A percentile compares a stretch with the other conserved stretches of the same genome.
phyloP scores from a whole-genome alignment of 306 rosid species.

The Quercus alba region DNA sequence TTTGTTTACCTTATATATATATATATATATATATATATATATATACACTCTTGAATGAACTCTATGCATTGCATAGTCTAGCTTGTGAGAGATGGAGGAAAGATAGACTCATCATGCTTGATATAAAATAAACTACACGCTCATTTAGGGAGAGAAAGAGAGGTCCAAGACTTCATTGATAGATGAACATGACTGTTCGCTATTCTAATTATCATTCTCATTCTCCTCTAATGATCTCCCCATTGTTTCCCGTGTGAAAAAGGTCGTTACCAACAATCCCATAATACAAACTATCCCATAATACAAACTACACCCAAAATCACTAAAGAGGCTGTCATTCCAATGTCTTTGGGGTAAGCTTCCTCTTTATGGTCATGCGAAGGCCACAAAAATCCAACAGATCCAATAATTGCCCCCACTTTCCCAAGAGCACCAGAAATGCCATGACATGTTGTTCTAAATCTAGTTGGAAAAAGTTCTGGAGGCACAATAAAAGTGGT shows the following conservation, averaged over 20 bases:
- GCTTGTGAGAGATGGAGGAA: too few species aligned
- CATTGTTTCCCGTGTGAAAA: slow-evolving; percentile 61
- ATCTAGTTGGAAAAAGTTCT: slow-evolving; percentile 69
- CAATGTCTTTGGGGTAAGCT: slow-evolving; percentile 35
- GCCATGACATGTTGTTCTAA: slow-evolving; percentile 73
- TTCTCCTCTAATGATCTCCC: slow-evolving; percentile 73
- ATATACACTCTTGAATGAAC: too few species aligned
- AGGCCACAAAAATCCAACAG: slow-evolving; percentile 57
- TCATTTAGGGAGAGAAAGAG: too few species aligned
- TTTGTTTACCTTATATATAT: too few species aligned
- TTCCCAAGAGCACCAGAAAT: slow-evolving; percentile 69
- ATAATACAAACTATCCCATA: slow-evolving; percentile 49
- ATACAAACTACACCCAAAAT: slow-evolving; percentile 60
- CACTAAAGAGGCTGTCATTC: slow-evolving; percentile 35
- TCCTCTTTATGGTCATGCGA: slow-evolving; percentile 23
- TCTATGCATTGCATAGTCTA: too few species aligned
- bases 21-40: too few species aligned
- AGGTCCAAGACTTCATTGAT: too few species aligned
- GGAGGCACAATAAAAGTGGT: slow-evolving; percentile 72
- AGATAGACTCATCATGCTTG: too few species aligned
- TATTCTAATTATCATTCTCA: slow-evolving; percentile 26
- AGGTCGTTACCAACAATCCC: slow-evolving; percentile 54
- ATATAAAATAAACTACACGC: too few species aligned
- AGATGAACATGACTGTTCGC: too few species aligned
- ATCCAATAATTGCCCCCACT: slow-evolving; percentile 65